Evolutionary conservation across 345 rosid genomes (phyloP), one percentile per base, ranked within the genome.

Genomic region (Mercurialis annua): DNA sequence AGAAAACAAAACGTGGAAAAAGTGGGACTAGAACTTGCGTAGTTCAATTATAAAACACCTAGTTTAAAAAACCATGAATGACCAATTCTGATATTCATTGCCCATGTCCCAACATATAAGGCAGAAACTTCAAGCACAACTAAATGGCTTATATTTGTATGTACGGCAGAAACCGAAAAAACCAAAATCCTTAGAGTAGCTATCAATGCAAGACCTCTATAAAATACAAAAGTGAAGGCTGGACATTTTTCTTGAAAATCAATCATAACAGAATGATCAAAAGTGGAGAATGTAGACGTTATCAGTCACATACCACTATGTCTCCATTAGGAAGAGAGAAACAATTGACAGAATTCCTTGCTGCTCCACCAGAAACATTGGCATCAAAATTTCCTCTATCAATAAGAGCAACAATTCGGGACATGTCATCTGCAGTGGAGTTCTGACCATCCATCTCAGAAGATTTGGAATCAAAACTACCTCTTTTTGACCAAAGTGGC

Each of bases 281-380:
- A 44, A 21, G 65, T 43, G 38, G 65, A 73, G 46, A 71, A 58
- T 68, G 48, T 59, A 68, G 73, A 71, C 44, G 66, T 68, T 75
- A 64, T 56, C 59, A 60, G 64, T 69, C 69, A 73, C 92, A 82
- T 88, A 95, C 99, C 98, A 85, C 96, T 82, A 95, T 70, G 76
- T 95, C 96, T 79, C 98, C 98, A 84, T 86, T 95, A 50, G 94
- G 74, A 70, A 95, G 92, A 58, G 96, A 83, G 75, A 70, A 83
- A 75, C 99, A 92, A 65, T 78, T 81, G 57, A 90, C 86, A 27
- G 70, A 59, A 74, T 90, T 84, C 78, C 99, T 85, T 56, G 94
- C 96, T 31, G 81, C 88, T 76, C 99, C 98, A 72, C 98, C 97
- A 58, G 87, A 80, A 56, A 78, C 81, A 60, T 82, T 85, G 65